Evolutionary conservation across 257 asterid species (phyloP).

Genomic region (Solanum chaucha): DNA sequence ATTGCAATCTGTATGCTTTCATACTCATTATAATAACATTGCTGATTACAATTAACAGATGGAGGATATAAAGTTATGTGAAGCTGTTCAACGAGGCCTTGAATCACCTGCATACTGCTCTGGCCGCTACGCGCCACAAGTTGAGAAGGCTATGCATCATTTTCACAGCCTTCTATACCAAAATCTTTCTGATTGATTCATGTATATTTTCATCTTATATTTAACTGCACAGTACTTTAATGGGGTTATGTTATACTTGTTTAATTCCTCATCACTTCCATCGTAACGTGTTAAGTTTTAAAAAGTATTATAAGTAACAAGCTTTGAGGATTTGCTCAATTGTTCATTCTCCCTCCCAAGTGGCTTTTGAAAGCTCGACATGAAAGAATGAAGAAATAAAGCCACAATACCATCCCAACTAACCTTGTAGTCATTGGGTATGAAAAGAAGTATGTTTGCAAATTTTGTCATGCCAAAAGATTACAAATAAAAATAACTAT

Average conservation of each 20-base stretch:
- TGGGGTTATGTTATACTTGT: background rate
- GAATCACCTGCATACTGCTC: slow-evolving; percentile 59
- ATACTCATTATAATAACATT: background rate
- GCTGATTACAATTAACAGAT: slow-evolving; percentile 25
- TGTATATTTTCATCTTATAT: too few relatives aligned
- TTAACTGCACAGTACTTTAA: background rate
- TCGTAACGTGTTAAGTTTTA: too few relatives aligned
- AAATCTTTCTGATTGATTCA: slow-evolving; percentile 19
- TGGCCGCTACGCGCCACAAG: slow-evolving; percentile 64
- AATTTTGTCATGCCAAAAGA: too few relatives aligned
- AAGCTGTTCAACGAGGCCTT: slow-evolving; percentile 61
- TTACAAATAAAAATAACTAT: background rate
- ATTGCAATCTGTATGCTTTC: background rate
- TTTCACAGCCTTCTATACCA: slow-evolving; percentile 47
- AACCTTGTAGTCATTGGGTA: background rate
- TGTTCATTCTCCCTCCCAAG: background rate
- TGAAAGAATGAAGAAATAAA: too few relatives aligned
- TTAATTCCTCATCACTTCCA: background rate
- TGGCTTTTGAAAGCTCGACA: background rate
- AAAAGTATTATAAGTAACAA: background rate
- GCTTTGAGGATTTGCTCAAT: background rate
- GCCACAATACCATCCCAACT: too few relatives aligned
- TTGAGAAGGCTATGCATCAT: slow-evolving; percentile 93
- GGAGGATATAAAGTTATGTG: slow-evolving; percentile 51
- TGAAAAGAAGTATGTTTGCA: background rate